phyloP scores from a whole-genome alignment of 2,329 filamentous ascomycete genomes.

The Colletotrichum camelliae region DNA sequence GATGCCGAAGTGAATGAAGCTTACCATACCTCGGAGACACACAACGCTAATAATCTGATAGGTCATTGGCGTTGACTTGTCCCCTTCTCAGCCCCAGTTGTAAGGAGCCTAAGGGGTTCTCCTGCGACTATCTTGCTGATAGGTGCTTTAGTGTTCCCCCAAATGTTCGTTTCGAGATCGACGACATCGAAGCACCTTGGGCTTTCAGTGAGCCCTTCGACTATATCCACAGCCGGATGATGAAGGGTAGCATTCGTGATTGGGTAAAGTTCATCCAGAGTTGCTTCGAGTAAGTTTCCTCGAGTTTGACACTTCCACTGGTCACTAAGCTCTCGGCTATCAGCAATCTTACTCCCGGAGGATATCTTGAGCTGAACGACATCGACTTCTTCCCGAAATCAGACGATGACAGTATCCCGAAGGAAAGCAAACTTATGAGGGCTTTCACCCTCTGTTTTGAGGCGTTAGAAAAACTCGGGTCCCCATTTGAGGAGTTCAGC shows the following conservation, averaged over 20 bases:
- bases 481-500: background rate
- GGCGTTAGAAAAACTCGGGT: background rate
- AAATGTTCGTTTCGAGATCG: conserved; percentile 34
- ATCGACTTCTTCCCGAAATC: conserved; percentile 24
- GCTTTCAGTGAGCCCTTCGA: conserved; percentile 53
- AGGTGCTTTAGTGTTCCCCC: background rate
- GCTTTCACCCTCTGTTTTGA: background rate
- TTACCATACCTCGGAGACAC: background rate
- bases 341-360: background rate
- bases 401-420: background rate
- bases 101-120: background rate
- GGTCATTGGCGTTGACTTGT: background rate
- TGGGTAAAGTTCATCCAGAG: conserved; percentile 23
- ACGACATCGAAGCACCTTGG: conserved; percentile 61
- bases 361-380: background rate
- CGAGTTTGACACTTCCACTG: background rate
- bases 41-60: background rate
- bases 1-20: background rate
- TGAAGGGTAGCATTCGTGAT: conserved; percentile 56
- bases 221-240: conserved; percentile 57
- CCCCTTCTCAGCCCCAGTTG: background rate
- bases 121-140: background rate
- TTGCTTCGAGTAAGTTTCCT: background rate
- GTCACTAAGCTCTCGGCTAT: background rate
- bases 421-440: background rate